These are phyloP conservation scores for Medicago lupulina DNA, from an alignment of 306 rosid genomes.

Conservation along the genomic window DNA sequence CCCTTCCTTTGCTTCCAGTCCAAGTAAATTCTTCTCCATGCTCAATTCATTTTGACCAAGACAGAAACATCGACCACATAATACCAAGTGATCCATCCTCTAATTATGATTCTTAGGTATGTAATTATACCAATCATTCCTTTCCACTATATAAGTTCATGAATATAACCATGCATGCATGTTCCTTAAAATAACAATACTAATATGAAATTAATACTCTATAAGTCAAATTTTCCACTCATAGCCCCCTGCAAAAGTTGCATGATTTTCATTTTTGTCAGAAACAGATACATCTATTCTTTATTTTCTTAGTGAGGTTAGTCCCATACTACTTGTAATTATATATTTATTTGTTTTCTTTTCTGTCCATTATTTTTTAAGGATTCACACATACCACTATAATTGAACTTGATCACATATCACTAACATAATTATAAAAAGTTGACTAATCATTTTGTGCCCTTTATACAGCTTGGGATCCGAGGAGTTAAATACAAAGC, in stretches of 20 bases:
- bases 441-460: slow-evolving; percentile 41
- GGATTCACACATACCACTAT: background rate
- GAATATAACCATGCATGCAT: slow-evolving; percentile 44
- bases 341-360: background rate
- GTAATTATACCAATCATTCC: slow-evolving; percentile 22
- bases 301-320: background rate
- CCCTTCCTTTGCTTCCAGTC: slow-evolving; percentile 37
- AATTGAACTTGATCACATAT: slow-evolving; percentile 25
- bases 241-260: slow-evolving; percentile 44
- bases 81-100: slow-evolving; percentile 17
- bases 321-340: background rate
- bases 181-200: slow-evolving; percentile 32
- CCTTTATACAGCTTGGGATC: slow-evolving; percentile 64
- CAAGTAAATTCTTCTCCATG: slow-evolving; percentile 33
- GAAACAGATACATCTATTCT: background rate
- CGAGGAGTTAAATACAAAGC: slow-evolving; percentile 49
- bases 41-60: slow-evolving; percentile 40
- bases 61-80: slow-evolving; percentile 19
- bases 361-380: background rate
- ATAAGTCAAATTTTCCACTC: slow-evolving; percentile 41
- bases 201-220: slow-evolving; percentile 33
- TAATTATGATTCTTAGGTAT: slow-evolving; percentile 58
- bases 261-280: slow-evolving; percentile 30
- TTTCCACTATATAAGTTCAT: slow-evolving; percentile 42
- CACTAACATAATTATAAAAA: slow-evolving; percentile 32